Evolutionary conservation across 306 rosid genomes (phyloP).

Genomic region (Crataegus laevigata): DNA sequence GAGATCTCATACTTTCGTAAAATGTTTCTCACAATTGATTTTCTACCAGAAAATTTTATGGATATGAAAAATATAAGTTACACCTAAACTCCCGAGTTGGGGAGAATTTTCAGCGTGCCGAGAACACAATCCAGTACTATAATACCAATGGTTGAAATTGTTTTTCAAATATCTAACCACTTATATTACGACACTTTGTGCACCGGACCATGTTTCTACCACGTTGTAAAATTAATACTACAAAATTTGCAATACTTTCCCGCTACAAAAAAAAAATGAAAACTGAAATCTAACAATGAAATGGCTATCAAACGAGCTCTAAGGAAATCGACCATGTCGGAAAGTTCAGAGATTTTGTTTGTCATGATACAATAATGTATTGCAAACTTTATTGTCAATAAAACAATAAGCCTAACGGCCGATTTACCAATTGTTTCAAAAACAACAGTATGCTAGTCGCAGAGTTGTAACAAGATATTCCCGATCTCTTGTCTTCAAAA

Average conservation of each 20-base stretch:
- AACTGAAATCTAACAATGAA: not conserved
- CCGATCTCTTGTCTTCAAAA: not conserved
- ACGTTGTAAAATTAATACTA: not conserved
- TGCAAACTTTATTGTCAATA: not conserved
- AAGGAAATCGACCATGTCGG: not conserved
- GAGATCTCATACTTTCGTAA: too few species aligned
- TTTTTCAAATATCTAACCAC: too few species aligned
- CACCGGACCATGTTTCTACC: accelerated
- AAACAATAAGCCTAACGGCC: not conserved
- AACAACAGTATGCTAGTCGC: slow-evolving; percentile 9
- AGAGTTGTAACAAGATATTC: slow-evolving; percentile 8
- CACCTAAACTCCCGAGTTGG: too few species aligned
- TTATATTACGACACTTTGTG: too few species aligned
- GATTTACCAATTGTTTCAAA: slow-evolving; percentile 8
- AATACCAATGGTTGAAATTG: too few species aligned
- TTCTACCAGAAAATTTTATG: too few species aligned
- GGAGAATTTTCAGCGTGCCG: too few species aligned
- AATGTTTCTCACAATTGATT: too few species aligned
- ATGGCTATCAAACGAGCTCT: not conserved
- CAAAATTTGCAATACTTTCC: not conserved
- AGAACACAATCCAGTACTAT: too few species aligned
- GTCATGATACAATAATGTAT: not conserved
- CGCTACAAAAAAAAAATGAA: not conserved
- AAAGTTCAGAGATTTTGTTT: not conserved
- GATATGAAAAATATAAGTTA: too few species aligned